Evolutionary conservation across 1,284 basidiomycete species (phyloP), one percentile per base, ranked within the genome.

Genomic region (Malassezia equina): DNA sequence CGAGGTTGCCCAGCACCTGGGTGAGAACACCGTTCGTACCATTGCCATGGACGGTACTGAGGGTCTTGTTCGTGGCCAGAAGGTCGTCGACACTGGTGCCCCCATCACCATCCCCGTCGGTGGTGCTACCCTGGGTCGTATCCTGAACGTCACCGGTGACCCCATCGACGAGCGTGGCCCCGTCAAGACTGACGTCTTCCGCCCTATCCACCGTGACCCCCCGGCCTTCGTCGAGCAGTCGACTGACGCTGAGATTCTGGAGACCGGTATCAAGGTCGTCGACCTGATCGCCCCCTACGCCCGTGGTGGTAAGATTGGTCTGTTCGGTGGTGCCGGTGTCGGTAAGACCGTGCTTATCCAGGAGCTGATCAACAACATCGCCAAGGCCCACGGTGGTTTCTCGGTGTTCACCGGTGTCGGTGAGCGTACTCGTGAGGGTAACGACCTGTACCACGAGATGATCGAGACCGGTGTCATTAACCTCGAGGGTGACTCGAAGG

Each of bases 391-490:
- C 79, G 93, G 93, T 90, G 93, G 93, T 90, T 95, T 94, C 86
- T 98, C 93, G 49, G 95, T 96, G 78, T 95, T 96, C 85, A 94
- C 91, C 76, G 89, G 90, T 85, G 90, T 94, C 78, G 93, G 93
- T 75, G 93, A 98, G 80, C 89, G 93, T 80, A 98, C 93, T 67
- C 93, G 93, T 83, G 93, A 98, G 85, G 93, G 93, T 80, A 98
- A 98, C 82, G 93, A 98, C 81, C 81, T 98, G 73, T 98, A 98
- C 82, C 91, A 95, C 80, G 93, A 98, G 81, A 96, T 98, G 91
- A 94, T 94, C 79, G 90, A 96, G 79, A 95, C 91, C 60, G 93
- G 93, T 85, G 93, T 98, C 83, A 98, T 98, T 83, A 93, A 96
- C 66, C 54, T 71, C 51, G 83, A 94, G 75, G 90, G 90, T 78